Evolutionary conservation across 139 green algal species (phyloP).

Genomic region (Dunaliella primolecta): DNA sequence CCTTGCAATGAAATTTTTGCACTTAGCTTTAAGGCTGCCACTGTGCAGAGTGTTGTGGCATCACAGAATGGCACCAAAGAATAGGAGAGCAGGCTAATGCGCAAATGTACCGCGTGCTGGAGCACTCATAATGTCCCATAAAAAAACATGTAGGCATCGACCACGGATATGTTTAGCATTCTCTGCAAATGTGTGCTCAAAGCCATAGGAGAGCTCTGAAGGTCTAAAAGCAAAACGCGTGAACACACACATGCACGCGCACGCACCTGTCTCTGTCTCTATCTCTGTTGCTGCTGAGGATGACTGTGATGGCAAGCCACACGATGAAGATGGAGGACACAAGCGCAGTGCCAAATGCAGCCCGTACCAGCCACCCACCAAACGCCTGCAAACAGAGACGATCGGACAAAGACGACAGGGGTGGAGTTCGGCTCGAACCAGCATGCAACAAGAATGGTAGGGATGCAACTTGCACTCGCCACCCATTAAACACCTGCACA

Average conservation of each 20-base stretch:
- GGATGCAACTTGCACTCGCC: conserved; percentile 88
- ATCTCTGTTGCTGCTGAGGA: conserved; percentile 50
- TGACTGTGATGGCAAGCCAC: conserved; percentile 70
- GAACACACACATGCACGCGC: background rate
- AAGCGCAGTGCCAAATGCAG: conserved; percentile 86
- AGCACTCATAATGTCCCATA: no score
- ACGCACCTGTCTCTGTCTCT: conserved; percentile 17
- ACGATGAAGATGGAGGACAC: conserved; percentile 76
- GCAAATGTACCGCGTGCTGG: no score
- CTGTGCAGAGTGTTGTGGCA: no score
- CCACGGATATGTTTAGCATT: no score
- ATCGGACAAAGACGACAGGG: conserved; percentile 58
- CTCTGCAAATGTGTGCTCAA: no score
- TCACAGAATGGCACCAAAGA: no score
- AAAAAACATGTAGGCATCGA: no score
- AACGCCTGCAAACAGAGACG: conserved; percentile 24
- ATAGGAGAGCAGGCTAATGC: no score
- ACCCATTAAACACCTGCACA: conserved; percentile 81
- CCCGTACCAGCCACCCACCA: conserved; percentile 57
- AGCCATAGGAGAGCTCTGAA: no score
- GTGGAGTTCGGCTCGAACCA: conserved; percentile 58
- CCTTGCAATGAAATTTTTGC: no score
- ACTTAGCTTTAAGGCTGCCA: no score
- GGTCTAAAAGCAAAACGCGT: no score
- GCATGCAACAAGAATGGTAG: conserved; percentile 50